Evolutionary conservation across 768 basidiomycete genomes (phyloP).

Genomic region (Steccherinum ochraceum): DNA sequence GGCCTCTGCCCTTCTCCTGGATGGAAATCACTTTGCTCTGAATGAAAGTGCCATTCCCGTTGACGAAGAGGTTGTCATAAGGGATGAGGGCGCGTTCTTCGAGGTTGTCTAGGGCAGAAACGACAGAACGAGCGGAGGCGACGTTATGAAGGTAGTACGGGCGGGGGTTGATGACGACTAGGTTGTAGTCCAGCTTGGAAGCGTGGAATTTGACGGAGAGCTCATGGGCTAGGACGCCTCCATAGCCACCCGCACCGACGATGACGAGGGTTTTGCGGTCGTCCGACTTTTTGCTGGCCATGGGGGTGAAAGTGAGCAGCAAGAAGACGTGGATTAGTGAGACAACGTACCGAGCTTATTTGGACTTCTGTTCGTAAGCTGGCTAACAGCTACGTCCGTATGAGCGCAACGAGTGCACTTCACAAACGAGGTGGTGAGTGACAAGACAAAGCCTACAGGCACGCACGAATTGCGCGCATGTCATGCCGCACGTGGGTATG

Average conservation of each 20-base stretch:
- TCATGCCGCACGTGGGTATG: too few relatives aligned
- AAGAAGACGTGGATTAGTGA: too few relatives aligned
- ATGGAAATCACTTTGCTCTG: conserved; percentile 33
- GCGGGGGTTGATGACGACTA: conserved; percentile 48
- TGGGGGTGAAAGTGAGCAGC: too few relatives aligned
- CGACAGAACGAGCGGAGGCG: conserved; percentile 44
- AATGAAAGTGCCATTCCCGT: conserved; percentile 35
- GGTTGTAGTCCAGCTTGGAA: conserved; percentile 34
- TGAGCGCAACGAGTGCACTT: too few relatives aligned
- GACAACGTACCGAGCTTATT: too few relatives aligned
- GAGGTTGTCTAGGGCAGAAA: conserved; percentile 33
- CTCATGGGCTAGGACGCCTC: conserved; percentile 38
- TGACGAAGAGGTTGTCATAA: conserved; percentile 40
- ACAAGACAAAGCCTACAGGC: too few relatives aligned
- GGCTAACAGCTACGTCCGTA: too few relatives aligned
- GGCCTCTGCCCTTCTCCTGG: conserved; percentile 10
- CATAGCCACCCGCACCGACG: conserved; percentile 50
- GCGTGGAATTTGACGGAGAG: too few relatives aligned
- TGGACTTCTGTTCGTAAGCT: too few relatives aligned
- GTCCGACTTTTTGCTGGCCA: conserved; percentile 4
- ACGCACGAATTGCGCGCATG: too few relatives aligned
- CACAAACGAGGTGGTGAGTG: too few relatives aligned
- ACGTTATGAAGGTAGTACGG: conserved; percentile 44
- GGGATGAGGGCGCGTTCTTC: conserved; percentile 42
- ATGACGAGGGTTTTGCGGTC: conserved; percentile 29